These are phyloP conservation scores for Boletus sp. DNA, from an alignment of 768 basidiomycete genomes.

Conservation along the genomic window DNA sequence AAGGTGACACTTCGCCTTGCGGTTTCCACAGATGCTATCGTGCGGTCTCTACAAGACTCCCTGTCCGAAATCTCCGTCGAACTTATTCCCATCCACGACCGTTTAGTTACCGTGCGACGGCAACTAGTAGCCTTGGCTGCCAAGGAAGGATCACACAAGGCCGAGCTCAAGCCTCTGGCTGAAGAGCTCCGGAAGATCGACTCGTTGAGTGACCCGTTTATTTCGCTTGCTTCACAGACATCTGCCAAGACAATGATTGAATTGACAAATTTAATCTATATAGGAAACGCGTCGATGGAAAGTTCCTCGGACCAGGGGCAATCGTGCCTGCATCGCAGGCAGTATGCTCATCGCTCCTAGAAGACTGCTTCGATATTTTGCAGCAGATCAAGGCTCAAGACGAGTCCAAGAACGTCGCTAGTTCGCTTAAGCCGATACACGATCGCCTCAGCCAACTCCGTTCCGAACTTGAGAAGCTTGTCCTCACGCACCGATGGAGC, in stretches of 20 bases:
- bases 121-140: slow-evolving; percentile 86
- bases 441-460: slow-evolving; percentile 87
- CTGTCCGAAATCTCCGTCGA: slow-evolving; percentile 86
- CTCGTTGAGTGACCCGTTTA: slow-evolving; percentile 67
- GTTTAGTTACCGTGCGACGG: slow-evolving; percentile 81
- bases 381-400: slow-evolving; percentile 95
- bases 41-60: slow-evolving; percentile 76
- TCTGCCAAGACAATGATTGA: slow-evolving; percentile 14
- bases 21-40: slow-evolving; percentile 57
- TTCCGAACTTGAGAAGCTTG: slow-evolving; percentile 84
- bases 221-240: slow-evolving; percentile 15
- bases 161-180: slow-evolving; percentile 83
- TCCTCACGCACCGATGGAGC: slow-evolving; percentile 95
- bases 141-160: slow-evolving; percentile 79
- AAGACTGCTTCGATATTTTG: slow-evolving; percentile 93
- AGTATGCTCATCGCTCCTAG: slow-evolving; percentile 84
- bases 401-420: slow-evolving; percentile 82
- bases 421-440: slow-evolving; percentile 86
- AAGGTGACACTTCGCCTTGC: neutral
- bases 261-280: neutral
- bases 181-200: slow-evolving; percentile 96
- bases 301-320: slow-evolving; percentile 89
- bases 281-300: slow-evolving; percentile 92
- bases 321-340: slow-evolving; percentile 90
- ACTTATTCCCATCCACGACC: slow-evolving; percentile 86